Evolutionary conservation across 1,139 yeast species (phyloP), one percentile per base, ranked within the genome.

Genomic region (Debaryomyces singareniensis): DNA sequence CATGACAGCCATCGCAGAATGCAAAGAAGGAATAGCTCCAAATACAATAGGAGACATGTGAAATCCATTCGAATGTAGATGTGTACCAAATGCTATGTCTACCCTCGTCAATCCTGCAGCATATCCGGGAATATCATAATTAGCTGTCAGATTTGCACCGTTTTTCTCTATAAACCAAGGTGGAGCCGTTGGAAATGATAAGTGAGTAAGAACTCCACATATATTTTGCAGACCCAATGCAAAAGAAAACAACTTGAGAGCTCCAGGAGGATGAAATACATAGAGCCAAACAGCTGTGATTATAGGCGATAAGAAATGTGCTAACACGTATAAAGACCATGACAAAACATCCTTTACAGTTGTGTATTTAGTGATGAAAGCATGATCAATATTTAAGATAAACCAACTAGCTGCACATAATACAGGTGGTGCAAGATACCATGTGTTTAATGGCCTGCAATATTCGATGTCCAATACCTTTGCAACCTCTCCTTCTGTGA

Each of bases 81-180:
- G 82, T 0, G 82, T 75, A 1, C 83, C 83, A 42, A 77, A 49
- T 11, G 75, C 76, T 18, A 67, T 50, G 42, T 78, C 83, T n/a
- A 76, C 78, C 35, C 85, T 53, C 4, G 75, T 71, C 30, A 78
- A 56, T 2, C 85, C 85, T 3, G 85, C 86, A 1, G 84, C 82
- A 47, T 73, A 78, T 5, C 85, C 85, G 3, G 73, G 73, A 61
- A 72, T 71, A 24, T 70, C 72, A 47, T 78, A 78, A 42, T 66
- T 61, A 2, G 78, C 79, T 0, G 49, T 47, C 27, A 68, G 63
- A 36, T 73, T 66, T 21, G 69, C 66, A 3, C 82, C 81, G 43
- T 78, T 63, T 43, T 74, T 39, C 44, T 74, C 78, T 29, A 75
- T 70, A 47, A 75, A 78, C 82, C 85, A 77, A 4, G 86, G 86